Evolutionary conservation across 805 yeast genomes (phyloP).

Genomic region (Ogataea salicorniae): DNA sequence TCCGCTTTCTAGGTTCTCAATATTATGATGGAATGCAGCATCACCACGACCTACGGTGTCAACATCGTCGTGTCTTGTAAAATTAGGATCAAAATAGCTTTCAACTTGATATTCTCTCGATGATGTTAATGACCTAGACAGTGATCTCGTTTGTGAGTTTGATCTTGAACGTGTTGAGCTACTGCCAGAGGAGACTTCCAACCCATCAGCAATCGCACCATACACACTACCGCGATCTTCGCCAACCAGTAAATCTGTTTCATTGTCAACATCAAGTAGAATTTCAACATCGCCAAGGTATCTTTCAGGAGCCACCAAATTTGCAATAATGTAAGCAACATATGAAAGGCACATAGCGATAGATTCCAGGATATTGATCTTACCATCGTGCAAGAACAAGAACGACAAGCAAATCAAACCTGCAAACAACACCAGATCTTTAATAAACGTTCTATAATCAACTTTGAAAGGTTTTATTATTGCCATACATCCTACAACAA

Average conservation of each 20-base stretch:
- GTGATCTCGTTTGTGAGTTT: background rate
- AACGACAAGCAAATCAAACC: slow-evolving; percentile 45
- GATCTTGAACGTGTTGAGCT: background rate
- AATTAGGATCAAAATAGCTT: background rate
- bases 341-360: slow-evolving; percentile 52
- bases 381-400: slow-evolving; percentile 50
- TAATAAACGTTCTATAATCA: slow-evolving; percentile 42
- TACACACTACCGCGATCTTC: background rate
- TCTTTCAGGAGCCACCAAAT: slow-evolving; percentile 16
- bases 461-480: slow-evolving; percentile 46
- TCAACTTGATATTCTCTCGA: background rate
- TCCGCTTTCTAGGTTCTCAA: slow-evolving; percentile 27
- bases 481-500: slow-evolving; percentile 47
- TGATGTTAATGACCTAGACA: background rate
- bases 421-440: slow-evolving; percentile 59
- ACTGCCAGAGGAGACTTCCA: background rate
- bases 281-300: slow-evolving; percentile 21
- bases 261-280: background rate
- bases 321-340: slow-evolving; percentile 49
- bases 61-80: background rate
- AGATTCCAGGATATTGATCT: slow-evolving; percentile 52
- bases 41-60: slow-evolving; percentile 1
- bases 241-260: background rate
- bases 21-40: slow-evolving; percentile 17
- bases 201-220: background rate